phyloP scores from a whole-genome alignment of 2,329 filamentous ascomycete species.

The Pyricularia sp. region DNA sequence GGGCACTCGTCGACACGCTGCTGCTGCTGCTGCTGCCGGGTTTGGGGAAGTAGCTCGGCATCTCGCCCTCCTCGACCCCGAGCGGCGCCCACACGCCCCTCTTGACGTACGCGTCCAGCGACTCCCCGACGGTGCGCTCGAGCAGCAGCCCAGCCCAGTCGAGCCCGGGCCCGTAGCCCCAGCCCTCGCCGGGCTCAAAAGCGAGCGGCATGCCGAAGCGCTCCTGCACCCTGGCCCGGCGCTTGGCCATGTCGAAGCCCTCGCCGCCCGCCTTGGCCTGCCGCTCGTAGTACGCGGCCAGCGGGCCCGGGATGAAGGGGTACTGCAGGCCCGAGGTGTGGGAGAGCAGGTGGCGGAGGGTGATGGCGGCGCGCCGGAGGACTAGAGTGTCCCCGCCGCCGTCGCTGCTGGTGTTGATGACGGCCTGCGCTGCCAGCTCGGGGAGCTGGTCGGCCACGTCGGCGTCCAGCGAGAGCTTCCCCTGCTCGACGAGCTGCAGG shows the following conservation, averaged over 20 bases:
- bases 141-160: slow-evolving; percentile 8
- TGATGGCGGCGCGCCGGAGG: slow-evolving; percentile 8
- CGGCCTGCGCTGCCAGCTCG: slow-evolving; percentile 10
- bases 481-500: slow-evolving; percentile 37
- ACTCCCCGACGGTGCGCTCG: slow-evolving; percentile 4
- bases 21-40: neutral
- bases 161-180: slow-evolving; percentile 4
- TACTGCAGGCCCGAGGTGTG: slow-evolving; percentile 13
- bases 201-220: slow-evolving; percentile 6
- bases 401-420: slow-evolving; percentile 6
- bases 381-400: neutral
- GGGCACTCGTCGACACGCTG: slow-evolving; percentile 7
- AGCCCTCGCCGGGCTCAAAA: slow-evolving; percentile 4
- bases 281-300: slow-evolving; percentile 5
- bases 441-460: slow-evolving; percentile 20
- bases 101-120: slow-evolving; percentile 10
- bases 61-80: slow-evolving; percentile 3
- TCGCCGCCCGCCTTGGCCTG: neutral
- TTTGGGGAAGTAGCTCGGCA: neutral
- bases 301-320: slow-evolving; percentile 8
- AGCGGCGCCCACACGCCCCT: slow-evolving; percentile 11
- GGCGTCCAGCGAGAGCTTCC: slow-evolving; percentile 32
- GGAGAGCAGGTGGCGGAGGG: slow-evolving; percentile 11
- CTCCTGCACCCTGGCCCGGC: slow-evolving; percentile 6
- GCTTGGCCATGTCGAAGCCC: neutral